phyloP scores from a whole-genome alignment of 495 filamentous ascomycete species.

The Aspergillus steynii region DNA sequence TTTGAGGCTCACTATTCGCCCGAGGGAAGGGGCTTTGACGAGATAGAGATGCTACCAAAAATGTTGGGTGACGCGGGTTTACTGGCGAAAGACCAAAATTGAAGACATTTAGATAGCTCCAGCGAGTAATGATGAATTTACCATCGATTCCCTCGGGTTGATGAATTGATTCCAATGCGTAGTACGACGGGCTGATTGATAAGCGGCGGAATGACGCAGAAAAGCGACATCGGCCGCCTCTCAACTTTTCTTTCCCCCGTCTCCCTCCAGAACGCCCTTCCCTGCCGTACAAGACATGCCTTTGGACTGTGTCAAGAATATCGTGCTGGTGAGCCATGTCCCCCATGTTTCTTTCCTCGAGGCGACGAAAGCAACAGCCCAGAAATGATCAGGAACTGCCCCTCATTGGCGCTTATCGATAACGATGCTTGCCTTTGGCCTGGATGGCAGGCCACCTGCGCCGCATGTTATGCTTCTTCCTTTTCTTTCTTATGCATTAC shows the following conservation, averaged over 20 bases:
- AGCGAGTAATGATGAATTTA: not conserved
- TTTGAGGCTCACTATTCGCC: not conserved
- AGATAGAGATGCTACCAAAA: not conserved
- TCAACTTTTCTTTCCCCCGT: slow-evolving; percentile 12
- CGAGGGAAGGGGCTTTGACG: not conserved
- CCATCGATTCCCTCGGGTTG: too few species aligned
- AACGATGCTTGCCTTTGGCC: slow-evolving; percentile 22
- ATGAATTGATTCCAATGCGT: not conserved
- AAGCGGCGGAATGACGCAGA: slow-evolving; percentile 41
- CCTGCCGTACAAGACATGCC: slow-evolving; percentile 33
- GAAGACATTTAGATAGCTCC: not conserved
- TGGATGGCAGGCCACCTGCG: not conserved
- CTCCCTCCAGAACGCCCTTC: slow-evolving; percentile 6
- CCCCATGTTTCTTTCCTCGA: slow-evolving; percentile 1
- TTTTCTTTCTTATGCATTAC: too few species aligned
- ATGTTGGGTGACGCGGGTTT: not conserved
- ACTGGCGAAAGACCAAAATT: not conserved
- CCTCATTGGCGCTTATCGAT: slow-evolving; percentile 45
- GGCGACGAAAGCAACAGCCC: not conserved
- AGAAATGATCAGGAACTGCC: slow-evolving; percentile 16
- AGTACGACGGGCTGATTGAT: slow-evolving; percentile 40
- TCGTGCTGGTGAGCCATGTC: slow-evolving; percentile 44
- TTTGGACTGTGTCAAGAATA: slow-evolving; percentile 53
- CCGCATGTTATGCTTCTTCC: too few species aligned
- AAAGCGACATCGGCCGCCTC: slow-evolving; percentile 13